phyloP scores from a whole-genome alignment of 495 filamentous ascomycete species.

The Aspergillus campestris region DNA sequence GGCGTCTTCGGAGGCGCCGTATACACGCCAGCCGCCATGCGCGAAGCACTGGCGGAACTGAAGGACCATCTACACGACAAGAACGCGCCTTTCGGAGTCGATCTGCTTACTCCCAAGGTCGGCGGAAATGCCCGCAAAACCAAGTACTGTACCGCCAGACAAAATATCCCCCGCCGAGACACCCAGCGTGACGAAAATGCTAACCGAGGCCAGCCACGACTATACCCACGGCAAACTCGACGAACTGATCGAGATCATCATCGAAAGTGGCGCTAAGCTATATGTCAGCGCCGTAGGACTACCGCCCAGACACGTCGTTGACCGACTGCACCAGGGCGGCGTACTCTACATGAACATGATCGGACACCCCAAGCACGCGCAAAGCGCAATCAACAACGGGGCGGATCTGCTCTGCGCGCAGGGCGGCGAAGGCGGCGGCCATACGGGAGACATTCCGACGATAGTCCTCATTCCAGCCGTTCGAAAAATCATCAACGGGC shows the following conservation, averaged over 20 bases:
- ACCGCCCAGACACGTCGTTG: slow-evolving; percentile 68
- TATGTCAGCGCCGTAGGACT: slow-evolving; percentile 86
- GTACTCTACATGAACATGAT: slow-evolving; percentile 96
- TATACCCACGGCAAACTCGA: slow-evolving; percentile 88
- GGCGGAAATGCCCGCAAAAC: slow-evolving; percentile 76
- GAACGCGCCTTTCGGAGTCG: slow-evolving; percentile 82
- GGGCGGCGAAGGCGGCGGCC: slow-evolving; percentile 70
- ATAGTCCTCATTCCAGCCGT: slow-evolving; percentile 72
- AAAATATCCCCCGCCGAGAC: too few relatives aligned
- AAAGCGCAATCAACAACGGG: slow-evolving; percentile 73
- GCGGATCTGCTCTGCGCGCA: slow-evolving; percentile 78
- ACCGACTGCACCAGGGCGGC: slow-evolving; percentile 69
- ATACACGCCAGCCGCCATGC: slow-evolving; percentile 82
- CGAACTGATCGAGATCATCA: slow-evolving; percentile 71
- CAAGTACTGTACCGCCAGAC: slow-evolving; percentile 44
- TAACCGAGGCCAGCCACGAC: slow-evolving; percentile 55
- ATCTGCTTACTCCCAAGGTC: slow-evolving; percentile 76
- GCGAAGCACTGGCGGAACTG: slow-evolving; percentile 76
- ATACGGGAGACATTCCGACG: slow-evolving; percentile 72
- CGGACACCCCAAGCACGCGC: slow-evolving; percentile 84
- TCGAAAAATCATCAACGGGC: slow-evolving; percentile 57
- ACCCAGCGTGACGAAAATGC: too few relatives aligned
- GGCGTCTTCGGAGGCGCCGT: slow-evolving; percentile 82
- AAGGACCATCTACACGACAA: slow-evolving; percentile 73
- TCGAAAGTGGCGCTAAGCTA: slow-evolving; percentile 70